Base-by-base conservation (phyloP, 148 eudicot species). In the Agrostemma githago region DNA sequence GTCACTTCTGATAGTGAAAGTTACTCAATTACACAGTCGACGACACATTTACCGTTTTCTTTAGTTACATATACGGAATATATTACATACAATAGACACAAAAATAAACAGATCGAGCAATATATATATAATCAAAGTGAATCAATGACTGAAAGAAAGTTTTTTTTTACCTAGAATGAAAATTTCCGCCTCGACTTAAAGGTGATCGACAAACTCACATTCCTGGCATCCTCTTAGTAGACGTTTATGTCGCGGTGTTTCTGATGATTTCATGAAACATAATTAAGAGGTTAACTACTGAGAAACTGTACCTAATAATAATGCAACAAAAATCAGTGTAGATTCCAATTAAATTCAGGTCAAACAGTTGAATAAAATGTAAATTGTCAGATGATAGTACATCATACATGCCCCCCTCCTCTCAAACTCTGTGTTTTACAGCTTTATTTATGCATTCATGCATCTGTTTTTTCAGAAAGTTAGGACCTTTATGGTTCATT, bases 401-500 rank as follows among this genome's bases (percentile, higher is more conserved):
- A n/a, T n/a, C n/a, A n/a, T 26, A 26, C 34, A 20, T 61, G 68
- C 44, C 20, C 68, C 68, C 44, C 20, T 44, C 68, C 38, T 21
- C 10, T 60, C 10, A 60, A 60, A 19, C 64, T 17, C 10, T 60
- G 37, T 60, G 26, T 19, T 60, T 10, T 60, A 9, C 64, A 60
- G 62, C 42, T 66, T 42, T 61, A 58, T 14, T 40, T 16, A 38
- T 58, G 60, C 53, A 72, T 37, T 40, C 53, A 39, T 62, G 46
- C 63, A 58, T 40, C n/a, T 66, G 15, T 26, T 57, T 59, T 59
- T 40, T 26, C 38, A 58, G 63, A 72, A 72, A 72, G 74, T 12
- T 59, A 39, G 11, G 1, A 72, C 42, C 70, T 65, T 63, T 64
- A 54, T 11, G 63, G 34, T 26, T 26, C 34, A 37, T 48, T 34